Base-by-base conservation (phyloP, 2,329 filamentous ascomycete species). In the Penicillium sp. region DNA sequence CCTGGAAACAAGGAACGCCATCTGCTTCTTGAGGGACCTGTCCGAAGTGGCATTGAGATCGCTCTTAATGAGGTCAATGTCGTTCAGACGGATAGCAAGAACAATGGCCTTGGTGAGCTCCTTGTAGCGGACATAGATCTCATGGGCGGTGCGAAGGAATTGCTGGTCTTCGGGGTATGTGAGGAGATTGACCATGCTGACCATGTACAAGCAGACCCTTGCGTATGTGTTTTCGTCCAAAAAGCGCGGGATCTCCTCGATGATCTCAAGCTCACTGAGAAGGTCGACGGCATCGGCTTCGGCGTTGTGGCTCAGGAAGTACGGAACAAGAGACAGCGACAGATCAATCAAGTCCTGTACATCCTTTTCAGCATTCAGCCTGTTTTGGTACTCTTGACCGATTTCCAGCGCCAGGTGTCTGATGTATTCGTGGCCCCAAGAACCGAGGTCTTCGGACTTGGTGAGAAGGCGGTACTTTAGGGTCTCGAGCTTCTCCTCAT, bases 341-440 rank as follows among this genome's bases (percentile, higher is more conserved):
- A 98, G 81, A 60, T 95, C 84, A 47, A 89, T 82, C 49, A 98
- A 77, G 64, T 98, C 91, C 61, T 88, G 80, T 21, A 84, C 84
- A 24, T 87, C 78, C 67, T 93, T 85, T 53, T 97, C 93, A 28
- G 88, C 84, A 43, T 87, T 85, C 69, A 95, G 75, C 59, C 91
- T 82, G 71, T 89, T 90, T 66, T 82, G 86, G 67, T 94, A 95
- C 57, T 97, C 91, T 71, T 95, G 85, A 48, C 93, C 93, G 58
- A 98, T 93, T 73, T 98, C 91, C 53, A 98, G 77, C 24, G 93
- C 91, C 57, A 98, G 77, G 74, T 98, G 94, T 55, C 94, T 82
- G 65, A 94, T 89, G 70, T 98, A 98, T 77, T 98, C 93, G 69
- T 98, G 94, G 52, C 93, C 93, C 93, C 93, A 98, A 6, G 91